phyloP scores from a whole-genome alignment of 192 early-diverging fungal species.

The Umbelopsis ramanniana region DNA sequence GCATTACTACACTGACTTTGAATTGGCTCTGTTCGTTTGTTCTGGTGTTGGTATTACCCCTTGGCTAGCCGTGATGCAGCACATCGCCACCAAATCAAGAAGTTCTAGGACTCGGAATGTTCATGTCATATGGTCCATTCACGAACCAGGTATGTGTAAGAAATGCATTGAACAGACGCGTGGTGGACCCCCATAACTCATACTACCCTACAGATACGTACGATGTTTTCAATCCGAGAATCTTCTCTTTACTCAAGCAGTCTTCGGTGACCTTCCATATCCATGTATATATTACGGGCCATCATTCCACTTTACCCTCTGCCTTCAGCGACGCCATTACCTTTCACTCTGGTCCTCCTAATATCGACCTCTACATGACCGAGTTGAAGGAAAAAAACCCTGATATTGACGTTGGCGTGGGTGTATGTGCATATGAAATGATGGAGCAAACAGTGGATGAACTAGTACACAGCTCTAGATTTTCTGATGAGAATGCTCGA shows the following conservation, averaged over 20 bases:
- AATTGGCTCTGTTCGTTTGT: neutral
- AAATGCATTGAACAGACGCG: neutral
- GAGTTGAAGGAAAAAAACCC: neutral
- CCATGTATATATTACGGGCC: slow-evolving; percentile 9
- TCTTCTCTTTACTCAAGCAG: neutral
- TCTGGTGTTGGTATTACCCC: slow-evolving; percentile 10
- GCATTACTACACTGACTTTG: slow-evolving; percentile 14
- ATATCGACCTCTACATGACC: neutral
- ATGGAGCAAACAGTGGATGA: neutral
- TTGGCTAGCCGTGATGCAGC: slow-evolving; percentile 11
- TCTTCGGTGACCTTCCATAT: neutral
- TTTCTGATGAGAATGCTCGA: slow-evolving; percentile 4
- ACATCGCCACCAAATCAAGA: neutral
- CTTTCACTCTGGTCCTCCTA: neutral
- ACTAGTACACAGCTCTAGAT: neutral
- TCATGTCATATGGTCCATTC: neutral
- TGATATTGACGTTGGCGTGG: slow-evolving; percentile 6
- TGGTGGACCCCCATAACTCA: no score
- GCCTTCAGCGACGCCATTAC: neutral
- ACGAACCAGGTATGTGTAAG: neutral
- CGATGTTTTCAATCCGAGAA: neutral
- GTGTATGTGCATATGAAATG: neutral
- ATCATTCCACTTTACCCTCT: neutral
- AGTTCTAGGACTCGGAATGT: neutral
- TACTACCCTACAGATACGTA: neutral